These are phyloP conservation scores for Pleurotus pulmonarius DNA, from an alignment of 768 basidiomycete genomes.

Conservation along the genomic window DNA sequence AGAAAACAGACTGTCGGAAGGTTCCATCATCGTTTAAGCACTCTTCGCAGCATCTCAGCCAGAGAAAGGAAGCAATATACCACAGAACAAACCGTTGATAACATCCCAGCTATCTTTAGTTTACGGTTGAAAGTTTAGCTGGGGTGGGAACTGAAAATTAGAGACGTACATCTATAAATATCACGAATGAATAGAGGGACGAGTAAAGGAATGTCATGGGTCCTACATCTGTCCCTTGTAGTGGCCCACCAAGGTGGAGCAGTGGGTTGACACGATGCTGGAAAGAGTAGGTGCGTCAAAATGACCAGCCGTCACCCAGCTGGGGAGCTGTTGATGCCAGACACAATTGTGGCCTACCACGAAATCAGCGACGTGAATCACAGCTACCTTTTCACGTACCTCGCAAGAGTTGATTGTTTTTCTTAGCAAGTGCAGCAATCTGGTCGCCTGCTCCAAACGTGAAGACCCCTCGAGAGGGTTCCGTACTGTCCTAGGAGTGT, in stretches of 20 bases:
- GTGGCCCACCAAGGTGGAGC: slow-evolving; percentile 44
- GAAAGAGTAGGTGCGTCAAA: slow-evolving; percentile 39
- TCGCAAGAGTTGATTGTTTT: slow-evolving; percentile 43
- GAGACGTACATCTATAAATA: not conserved
- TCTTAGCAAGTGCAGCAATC: slow-evolving; percentile 39
- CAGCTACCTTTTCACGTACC: slow-evolving; percentile 18
- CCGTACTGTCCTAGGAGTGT: slow-evolving; percentile 42
- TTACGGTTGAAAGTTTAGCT: no score
- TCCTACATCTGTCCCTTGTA: slow-evolving; percentile 50
- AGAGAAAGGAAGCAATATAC: not conserved
- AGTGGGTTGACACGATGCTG: slow-evolving; percentile 45
- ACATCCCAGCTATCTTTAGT: slow-evolving; percentile 36
- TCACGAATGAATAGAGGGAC: no score
- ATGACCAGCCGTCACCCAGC: slow-evolving; percentile 41
- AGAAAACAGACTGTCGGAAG: slow-evolving; percentile 40
- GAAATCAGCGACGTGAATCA: not conserved
- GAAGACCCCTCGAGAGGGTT: slow-evolving; percentile 43
- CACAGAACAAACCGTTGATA: slow-evolving; percentile 27
- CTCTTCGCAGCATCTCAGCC: slow-evolving; percentile 18
- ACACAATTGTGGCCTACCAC: slow-evolving; percentile 40
- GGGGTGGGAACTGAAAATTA: no score
- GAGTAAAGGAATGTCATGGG: no score
- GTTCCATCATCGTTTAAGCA: slow-evolving; percentile 47
- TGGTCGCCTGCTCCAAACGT: slow-evolving; percentile 42
- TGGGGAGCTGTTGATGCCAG: slow-evolving; percentile 51